These are phyloP conservation scores for Corynespora cassiicola DNA, from an alignment of 2,329 filamentous ascomycete genomes.

Conservation along the genomic window DNA sequence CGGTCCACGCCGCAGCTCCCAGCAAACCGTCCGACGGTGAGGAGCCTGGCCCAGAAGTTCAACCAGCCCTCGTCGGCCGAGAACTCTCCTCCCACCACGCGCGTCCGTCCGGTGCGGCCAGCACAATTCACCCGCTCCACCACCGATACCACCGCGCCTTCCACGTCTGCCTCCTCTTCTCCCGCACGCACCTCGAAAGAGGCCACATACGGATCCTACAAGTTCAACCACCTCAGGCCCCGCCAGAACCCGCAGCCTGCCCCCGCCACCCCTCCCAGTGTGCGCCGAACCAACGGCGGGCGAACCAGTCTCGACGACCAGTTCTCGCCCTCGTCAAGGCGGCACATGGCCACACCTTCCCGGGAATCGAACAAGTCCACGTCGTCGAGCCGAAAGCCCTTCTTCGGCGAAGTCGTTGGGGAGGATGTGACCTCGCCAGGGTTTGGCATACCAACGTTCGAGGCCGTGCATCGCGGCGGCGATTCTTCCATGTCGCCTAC, in stretches of 20 bases:
- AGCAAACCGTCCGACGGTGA: constrained; percentile 40
- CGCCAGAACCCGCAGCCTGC: constrained; percentile 44
- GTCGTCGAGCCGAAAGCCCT: constrained; percentile 31
- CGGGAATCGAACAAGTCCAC: constrained; percentile 25
- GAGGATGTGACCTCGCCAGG: constrained; percentile 36
- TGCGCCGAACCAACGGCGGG: constrained; percentile 32
- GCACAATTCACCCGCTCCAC: constrained; percentile 10
- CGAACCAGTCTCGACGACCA: constrained; percentile 33
- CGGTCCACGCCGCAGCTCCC: constrained; percentile 23
- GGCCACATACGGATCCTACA: constrained; percentile 39
- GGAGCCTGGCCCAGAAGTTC: constrained; percentile 44
- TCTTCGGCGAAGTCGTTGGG: constrained; percentile 45
- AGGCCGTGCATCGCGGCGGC: constrained; percentile 18
- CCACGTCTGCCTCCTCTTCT: constrained; percentile 17
- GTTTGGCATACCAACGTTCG: constrained; percentile 39
- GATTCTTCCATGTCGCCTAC: constrained; percentile 13
- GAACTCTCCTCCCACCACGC: constrained; percentile 28
- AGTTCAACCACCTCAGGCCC: constrained; percentile 44
- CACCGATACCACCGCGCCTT: constrained; percentile 1
- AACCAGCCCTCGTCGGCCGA: constrained; percentile 39
- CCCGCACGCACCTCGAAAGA: constrained; percentile 36
- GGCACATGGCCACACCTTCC: constrained; percentile 29
- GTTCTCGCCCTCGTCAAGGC: constrained; percentile 28
- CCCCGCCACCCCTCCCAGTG: constrained; percentile 31
- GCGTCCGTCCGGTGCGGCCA: constrained; percentile 15